Conservation (phyloP, 179 eudicot genomes). For the Actinidia polygama region DNA sequence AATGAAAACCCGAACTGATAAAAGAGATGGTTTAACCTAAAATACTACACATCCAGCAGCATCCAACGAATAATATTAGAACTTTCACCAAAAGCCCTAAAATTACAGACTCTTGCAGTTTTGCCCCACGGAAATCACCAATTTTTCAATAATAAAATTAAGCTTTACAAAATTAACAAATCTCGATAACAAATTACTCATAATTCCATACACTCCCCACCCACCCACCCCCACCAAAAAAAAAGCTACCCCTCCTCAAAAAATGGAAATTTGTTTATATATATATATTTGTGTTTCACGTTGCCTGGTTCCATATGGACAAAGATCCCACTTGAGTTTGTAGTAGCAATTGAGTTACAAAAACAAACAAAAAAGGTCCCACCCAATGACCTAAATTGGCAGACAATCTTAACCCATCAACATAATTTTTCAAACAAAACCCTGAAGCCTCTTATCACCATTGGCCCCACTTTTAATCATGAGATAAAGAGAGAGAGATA, state of each 20-base stretch:
- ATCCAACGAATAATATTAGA: no score
- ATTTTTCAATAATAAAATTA: no score
- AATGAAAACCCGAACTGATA: no score
- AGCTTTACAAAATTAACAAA: no score
- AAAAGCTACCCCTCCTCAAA: background rate
- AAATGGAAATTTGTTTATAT: background rate
- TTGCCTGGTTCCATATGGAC: constrained; percentile 4
- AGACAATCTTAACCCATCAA: background rate
- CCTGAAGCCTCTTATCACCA: background rate
- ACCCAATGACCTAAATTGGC: background rate
- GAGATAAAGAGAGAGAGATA: background rate
- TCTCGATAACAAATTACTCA: no score
- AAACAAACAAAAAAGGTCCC: background rate
- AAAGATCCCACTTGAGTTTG: background rate
- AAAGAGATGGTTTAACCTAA: no score
- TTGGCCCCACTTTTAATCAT: constrained; percentile 18
- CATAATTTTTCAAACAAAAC: background rate
- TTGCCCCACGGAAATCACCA: no score
- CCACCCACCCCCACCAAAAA: background rate
- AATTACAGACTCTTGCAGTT: no score
- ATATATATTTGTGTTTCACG: background rate
- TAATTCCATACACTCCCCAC: background rate
- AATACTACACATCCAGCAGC: no score
- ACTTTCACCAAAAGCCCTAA: no score
- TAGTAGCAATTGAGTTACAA: background rate